Base-by-base conservation (phyloP, 2,329 filamentous ascomycete genomes). In the Neofusicoccum umdonicola region DNA sequence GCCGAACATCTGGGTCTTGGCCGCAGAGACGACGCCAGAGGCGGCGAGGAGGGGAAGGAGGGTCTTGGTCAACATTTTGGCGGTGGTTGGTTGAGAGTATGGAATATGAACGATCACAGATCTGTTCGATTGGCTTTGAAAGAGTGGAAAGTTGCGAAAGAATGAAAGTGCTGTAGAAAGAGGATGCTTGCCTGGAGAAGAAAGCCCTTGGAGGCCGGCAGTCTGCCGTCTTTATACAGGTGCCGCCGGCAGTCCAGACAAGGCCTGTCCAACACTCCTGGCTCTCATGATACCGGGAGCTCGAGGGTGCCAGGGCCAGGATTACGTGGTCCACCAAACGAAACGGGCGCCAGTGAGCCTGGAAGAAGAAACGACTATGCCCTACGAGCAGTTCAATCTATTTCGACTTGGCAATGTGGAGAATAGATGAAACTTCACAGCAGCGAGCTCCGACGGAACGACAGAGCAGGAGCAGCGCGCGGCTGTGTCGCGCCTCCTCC, bases 21-120 rank as follows among this genome's bases (percentile, higher is more conserved):
- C 52, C 8, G 62, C 62, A 39, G 62, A 57, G 62, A 58, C 62
- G 19, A 41, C 22, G 62, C 62, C 44, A 6, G 51, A 51, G 52
- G 45, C 52, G 35, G 44, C 62, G 44, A 64, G 52, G 22, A 64
- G 52, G 19, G 62, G 52, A 50, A 64, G 51, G 34, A 64, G 52
- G 44, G 52, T 54, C 62, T 64, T 64, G 62, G 45, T 37, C 50
- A 64, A 57, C 62, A 64, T 64, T 22, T 56, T 63, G 7, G 34
- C 22, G 9, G 62, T 27, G 22, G 45, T 51, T 60, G 56, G 39
- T 3, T 35, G 17, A 54, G 6, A 56, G 45, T 50, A 22, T 22
- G 22, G 22, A 41, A 51, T 15, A n/a, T 48, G 62, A 64, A 64
- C 52, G 62, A 64, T 64, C 62, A 58, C 62, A 58, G 62, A 64